These are phyloP conservation scores for Turritis glabra DNA, from an alignment of 345 rosid genomes.

Conservation along the genomic window DNA sequence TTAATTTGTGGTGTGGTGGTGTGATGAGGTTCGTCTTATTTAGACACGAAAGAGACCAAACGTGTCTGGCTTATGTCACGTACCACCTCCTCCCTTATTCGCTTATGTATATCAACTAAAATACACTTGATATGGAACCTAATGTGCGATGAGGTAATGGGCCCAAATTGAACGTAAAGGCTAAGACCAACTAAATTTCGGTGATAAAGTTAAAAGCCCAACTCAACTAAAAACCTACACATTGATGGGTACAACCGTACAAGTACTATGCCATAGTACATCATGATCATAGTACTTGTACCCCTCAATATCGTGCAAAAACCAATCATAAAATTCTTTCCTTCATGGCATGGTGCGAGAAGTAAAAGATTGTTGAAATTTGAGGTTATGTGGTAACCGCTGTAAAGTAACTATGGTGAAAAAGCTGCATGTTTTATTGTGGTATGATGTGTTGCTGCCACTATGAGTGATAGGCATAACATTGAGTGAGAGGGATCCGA, in stretches of 20 bases:
- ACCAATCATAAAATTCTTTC: not conserved
- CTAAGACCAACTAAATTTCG: not conserved
- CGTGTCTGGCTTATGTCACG: not conserved
- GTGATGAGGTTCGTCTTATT: not conserved
- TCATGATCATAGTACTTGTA: not conserved
- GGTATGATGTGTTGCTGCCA: not conserved
- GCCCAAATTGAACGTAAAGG: conserved; percentile 13
- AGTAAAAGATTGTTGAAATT: not conserved
- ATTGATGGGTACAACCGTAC: not conserved
- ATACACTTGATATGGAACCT: no score
- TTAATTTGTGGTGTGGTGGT: not conserved
- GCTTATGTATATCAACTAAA: not conserved
- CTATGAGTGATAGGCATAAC: not conserved
- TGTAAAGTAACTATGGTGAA: not conserved
- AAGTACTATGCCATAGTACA: not conserved
- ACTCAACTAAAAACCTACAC: not conserved
- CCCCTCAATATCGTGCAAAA: not conserved
- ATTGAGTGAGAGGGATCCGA: not conserved
- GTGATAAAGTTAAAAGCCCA: not conserved
- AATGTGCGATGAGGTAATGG: not conserved
- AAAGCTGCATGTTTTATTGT: not conserved
- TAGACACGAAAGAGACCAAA: conserved; percentile 8
- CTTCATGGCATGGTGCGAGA: not conserved
- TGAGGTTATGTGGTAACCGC: not conserved
- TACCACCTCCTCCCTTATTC: not conserved